phyloP scores from a whole-genome alignment of 306 rosid genomes.

The Alnus rubra region DNA sequence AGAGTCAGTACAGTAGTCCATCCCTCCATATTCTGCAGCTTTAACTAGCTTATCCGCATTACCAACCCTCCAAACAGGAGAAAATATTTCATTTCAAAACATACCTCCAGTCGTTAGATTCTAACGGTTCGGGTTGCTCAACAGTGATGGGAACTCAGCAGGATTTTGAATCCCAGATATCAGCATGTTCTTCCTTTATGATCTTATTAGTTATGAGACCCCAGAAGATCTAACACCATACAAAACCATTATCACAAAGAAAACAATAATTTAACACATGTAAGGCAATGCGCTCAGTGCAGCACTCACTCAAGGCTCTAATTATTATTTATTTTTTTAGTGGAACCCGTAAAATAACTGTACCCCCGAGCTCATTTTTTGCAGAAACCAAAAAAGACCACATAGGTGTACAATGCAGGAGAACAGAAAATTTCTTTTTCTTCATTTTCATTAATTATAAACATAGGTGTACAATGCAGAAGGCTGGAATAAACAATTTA shows the following conservation, averaged over 20 bases:
- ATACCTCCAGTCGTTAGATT: not conserved
- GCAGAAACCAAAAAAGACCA: not conserved
- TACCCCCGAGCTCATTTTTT: not conserved
- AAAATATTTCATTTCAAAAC: not conserved
- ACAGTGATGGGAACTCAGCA: conserved; percentile 4
- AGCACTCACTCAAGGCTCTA: not conserved
- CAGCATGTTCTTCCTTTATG: not conserved
- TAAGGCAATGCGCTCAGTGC: conserved; percentile 20
- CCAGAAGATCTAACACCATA: conserved; percentile 1
- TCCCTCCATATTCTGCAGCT: not conserved
- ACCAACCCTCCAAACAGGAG: not conserved
- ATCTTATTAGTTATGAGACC: not conserved
- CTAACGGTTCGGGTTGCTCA: not conserved
- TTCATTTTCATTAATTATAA: conserved; percentile 44
- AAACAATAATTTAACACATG: conserved; percentile 15
- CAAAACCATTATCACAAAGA: not conserved
- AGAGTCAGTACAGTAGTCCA: not conserved
- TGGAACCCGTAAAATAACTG: not conserved
- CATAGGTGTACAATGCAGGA: not conserved
- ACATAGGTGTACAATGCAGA: conserved; percentile 42
- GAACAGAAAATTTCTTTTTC: conserved; percentile 17
- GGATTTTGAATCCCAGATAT: not conserved
- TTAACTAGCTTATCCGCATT: not conserved
- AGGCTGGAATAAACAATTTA: conserved; percentile 50
- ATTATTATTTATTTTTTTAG: not conserved